Conservation (phyloP, 208 protist genomes). For the Polymyxa betae region DNA sequence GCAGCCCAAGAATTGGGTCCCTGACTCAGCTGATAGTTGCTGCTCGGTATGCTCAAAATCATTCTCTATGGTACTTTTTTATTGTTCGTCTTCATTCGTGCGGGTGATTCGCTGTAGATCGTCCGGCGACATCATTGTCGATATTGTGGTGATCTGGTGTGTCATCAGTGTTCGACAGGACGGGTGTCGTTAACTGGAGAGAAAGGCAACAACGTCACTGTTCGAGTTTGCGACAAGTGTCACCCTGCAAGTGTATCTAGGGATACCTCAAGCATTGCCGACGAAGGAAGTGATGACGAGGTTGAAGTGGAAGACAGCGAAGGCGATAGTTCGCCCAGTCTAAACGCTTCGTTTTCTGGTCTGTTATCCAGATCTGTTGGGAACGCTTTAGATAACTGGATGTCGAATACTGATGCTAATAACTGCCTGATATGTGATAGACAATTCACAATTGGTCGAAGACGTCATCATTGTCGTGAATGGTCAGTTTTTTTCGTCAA, state of each 20-base stretch:
- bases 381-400: neutral
- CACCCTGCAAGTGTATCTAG: too few relatives aligned
- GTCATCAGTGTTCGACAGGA: constrained; percentile 11
- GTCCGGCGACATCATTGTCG: constrained; percentile 45
- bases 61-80: constrained; percentile 25
- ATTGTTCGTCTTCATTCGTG: neutral
- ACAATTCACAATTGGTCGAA: neutral
- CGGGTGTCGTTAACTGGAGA: neutral
- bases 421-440: constrained; percentile 41
- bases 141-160: neutral
- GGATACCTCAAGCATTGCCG: neutral
- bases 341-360: neutral
- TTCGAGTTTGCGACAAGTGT: constrained; percentile 24
- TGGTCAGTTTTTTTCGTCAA: neutral
- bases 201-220: neutral
- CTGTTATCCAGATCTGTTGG: neutral
- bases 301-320: constrained; percentile 27
- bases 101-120: neutral
- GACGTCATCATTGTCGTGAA: constrained; percentile 26
- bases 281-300: neutral
- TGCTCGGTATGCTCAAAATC: neutral
- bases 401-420: neutral
- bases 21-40: neutral
- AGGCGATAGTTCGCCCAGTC: neutral
- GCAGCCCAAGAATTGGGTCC: neutral